Base-by-base conservation (phyloP, 208 protist species). In the Kentomonas sorsogonicus region DNA sequence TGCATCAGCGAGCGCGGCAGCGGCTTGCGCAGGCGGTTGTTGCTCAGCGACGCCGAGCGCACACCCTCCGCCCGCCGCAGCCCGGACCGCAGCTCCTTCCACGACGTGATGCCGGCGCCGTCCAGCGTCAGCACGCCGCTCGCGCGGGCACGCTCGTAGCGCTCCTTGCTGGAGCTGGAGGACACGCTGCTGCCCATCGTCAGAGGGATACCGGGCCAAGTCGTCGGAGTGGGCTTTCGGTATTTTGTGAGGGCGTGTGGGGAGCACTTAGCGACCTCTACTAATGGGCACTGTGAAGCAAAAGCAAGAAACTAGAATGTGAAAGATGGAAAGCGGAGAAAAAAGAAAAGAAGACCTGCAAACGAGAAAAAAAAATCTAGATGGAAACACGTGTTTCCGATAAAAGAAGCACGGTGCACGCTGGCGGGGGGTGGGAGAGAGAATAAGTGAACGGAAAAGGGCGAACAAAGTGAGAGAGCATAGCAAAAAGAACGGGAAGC, bases 51-150 rank as follows among this genome's bases (percentile, higher is more conserved):
- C 6, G 72, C 55, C 25, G 65, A 60, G 39, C 64, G 60, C 18
- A 73, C 36, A 18, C 38, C 18, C n/a, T 46, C 10, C 23, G 72
- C 23, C 23, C 36, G 51, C 13, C 5, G 45, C 10, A 80, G 51
- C 0, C 9, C 33, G 29, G 66, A 60, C 0, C 36, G 18, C 1
- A 85, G 39, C 1, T 46, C 29, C 1, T 29, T 31, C 77, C 73
- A 85, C 9, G 72, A 77, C 5, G 13, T 30, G 0, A 72, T 41
- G 0, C 30, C 53, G 4, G 39, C 33, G 2, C 65, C 7, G 54
- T 66, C 36, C 5, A 72, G 38, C 0, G 68, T 72, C 31, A 78
- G 53, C 10, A 77, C 70, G 33, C 77, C 77, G 2, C 62, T 74
- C n/a, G 33, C 41, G 9, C 54, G 43, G 4, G 77, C 69, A 26